phyloP scores from a whole-genome alignment of 257 asterid genomes.

The Solanum microdontum region DNA sequence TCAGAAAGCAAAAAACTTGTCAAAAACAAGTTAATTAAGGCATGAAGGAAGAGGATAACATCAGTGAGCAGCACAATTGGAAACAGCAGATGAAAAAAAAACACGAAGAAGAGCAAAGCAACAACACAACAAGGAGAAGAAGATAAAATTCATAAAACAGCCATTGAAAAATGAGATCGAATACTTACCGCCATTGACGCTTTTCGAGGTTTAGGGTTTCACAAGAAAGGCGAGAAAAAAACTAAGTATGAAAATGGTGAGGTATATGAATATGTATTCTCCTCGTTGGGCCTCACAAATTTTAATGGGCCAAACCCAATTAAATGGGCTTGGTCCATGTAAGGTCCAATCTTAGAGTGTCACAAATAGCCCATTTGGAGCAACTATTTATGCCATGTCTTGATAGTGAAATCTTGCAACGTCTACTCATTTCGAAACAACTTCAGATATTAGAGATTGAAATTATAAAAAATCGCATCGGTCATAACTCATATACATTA shows the following conservation, averaged over 20 bases:
- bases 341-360: not conserved
- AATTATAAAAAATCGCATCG: no score
- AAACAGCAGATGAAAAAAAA: not conserved
- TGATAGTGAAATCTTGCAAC: no score
- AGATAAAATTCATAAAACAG: no score
- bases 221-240: not conserved
- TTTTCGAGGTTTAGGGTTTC: conserved; percentile 2
- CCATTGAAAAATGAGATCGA: not conserved
- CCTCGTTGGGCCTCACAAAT: not conserved
- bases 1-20: not conserved
- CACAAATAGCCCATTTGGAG: not conserved
- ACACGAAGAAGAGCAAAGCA: not conserved
- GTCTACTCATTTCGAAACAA: no score
- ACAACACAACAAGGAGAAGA: not conserved
- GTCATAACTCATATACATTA: no score
- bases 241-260: accelerated
- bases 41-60: not conserved
- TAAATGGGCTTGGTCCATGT: not conserved
- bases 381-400: not conserved
- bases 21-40: not conserved
- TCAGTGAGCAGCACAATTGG: not conserved
- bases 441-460: not conserved
- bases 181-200: conserved; percentile 1
- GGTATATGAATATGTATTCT: no score
- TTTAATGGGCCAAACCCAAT: not conserved